Evolutionary conservation across 768 basidiomycete genomes (phyloP).

Genomic region (Strobilomyces confusus): DNA sequence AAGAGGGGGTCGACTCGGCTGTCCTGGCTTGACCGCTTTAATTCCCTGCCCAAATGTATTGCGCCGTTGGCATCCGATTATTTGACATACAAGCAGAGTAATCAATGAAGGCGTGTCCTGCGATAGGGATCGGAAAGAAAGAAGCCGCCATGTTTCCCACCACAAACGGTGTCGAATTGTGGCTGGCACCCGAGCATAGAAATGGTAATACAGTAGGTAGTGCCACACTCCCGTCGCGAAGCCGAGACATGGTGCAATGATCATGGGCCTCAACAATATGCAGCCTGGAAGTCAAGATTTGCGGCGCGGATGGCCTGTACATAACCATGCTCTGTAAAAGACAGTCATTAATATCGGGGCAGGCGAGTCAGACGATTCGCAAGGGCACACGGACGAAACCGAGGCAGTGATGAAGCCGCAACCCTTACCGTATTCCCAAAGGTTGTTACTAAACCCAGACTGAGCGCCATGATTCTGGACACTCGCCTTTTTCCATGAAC

Average conservation of each 20-base stretch:
- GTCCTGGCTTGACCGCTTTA: neutral
- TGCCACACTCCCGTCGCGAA: neutral
- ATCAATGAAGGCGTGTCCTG: neutral
- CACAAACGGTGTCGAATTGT: no score
- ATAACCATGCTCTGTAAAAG: conserved; percentile 54
- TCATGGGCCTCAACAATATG: conserved; percentile 28
- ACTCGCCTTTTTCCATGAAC: conserved; percentile 52
- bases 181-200: no score
- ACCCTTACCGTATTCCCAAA: conserved; percentile 65
- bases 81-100: neutral
- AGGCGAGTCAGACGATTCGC: neutral
- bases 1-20: neutral
- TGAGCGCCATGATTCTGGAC: conserved; percentile 40
- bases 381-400: neutral
- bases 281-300: conserved; percentile 32
- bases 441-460: conserved; percentile 36
- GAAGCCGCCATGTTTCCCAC: no score
- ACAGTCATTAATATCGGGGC: neutral
- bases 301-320: conserved; percentile 50
- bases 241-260: neutral
- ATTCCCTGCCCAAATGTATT: no score
- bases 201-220: no score
- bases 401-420: neutral
- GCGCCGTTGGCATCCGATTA: neutral
- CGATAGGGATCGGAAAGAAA: no score